Base-by-base conservation (phyloP, 129 eudicot genomes). In the Helichrysum umbraculigerum region DNA sequence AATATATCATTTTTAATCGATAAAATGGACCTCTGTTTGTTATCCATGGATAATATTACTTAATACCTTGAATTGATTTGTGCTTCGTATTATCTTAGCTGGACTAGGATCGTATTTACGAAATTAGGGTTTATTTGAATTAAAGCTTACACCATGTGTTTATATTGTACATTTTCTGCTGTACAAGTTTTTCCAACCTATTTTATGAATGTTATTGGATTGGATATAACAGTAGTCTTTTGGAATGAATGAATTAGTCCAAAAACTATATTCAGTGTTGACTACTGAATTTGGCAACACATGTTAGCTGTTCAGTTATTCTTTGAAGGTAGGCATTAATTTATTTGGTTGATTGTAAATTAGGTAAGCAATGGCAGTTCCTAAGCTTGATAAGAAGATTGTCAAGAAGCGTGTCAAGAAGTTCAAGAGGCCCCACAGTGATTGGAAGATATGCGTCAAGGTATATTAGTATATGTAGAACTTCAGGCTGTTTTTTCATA, bases 391-490 rank as follows among this genome's bases (percentile, higher is more conserved):
- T 56, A 92, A 92, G 90, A 92, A 87, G 90, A 86, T 92, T 8
- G 87, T 89, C 58, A 92, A 92, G 91, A 92, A 92, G 88, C 84
- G 98, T 7, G 90, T 89, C 65, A 89, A 87, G 91, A 87, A 84
- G 93, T 92, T 92, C 83, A 92, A 85, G 86, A 92, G 96, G 86
- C 92, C 90, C 21, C 90, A 90, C 66, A 85, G 92, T 59, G 98
- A 89, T 58, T 84, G 98, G 67, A 71, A 73, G 56, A 86, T 87
- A 61, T 80, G 88, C 11, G 89, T 92, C 64, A 92, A 92, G 93
- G 98, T 92, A 73, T 35, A 57, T 71, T n/a, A n/a, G n/a, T n/a
- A n/a, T n/a, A 10, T 64, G 11, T 34, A 0, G 21, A 28, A 59
- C 5, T 9, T 59, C 10, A 19, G 14, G 29, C 14, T 21, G 16